A percentile compares a stretch with the other conserved stretches of the same genome.
Conservation (phyloP, 805 yeast species). For the Henningerozyma blattae region DNA sequence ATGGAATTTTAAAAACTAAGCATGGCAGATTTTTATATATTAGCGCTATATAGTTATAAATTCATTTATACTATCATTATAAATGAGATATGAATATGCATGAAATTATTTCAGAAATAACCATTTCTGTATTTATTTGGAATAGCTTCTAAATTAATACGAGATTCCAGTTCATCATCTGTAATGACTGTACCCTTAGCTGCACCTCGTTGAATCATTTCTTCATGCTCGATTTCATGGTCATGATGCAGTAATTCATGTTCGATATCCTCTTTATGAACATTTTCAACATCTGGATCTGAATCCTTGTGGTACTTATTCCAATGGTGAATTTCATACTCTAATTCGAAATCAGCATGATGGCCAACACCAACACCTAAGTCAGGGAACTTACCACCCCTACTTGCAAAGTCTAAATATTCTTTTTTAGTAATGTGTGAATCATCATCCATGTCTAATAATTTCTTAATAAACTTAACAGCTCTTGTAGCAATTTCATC, state of each 20-base stretch:
- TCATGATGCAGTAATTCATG: constrained; percentile 78
- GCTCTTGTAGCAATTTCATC: constrained; percentile 44
- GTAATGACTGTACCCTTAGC: constrained; percentile 26
- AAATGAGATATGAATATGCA: neutral
- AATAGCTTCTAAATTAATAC: constrained; percentile 26
- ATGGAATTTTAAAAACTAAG: too few relatives aligned
- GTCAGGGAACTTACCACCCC: constrained; percentile 75
- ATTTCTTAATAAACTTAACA: constrained; percentile 36
- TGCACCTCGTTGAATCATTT: constrained; percentile 24
- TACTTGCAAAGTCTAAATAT: constrained; percentile 47
- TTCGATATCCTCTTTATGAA: constrained; percentile 83
- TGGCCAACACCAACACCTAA: constrained; percentile 91
- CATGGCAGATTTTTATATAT: too few relatives aligned
- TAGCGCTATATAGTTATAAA: too few relatives aligned
- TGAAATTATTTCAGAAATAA: constrained; percentile 3
- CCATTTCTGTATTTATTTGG: constrained; percentile 29
- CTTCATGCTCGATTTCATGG: constrained; percentile 64
- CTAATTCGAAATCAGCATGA: constrained; percentile 86
- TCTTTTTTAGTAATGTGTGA: constrained; percentile 55
- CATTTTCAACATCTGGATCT: constrained; percentile 72
- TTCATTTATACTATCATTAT: too few relatives aligned
- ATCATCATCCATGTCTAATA: constrained; percentile 59
- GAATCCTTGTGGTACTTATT: constrained; percentile 57
- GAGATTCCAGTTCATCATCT: constrained; percentile 29
- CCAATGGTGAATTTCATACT: constrained; percentile 95